Base-by-base conservation (phyloP, 805 yeast genomes). In the Yarrowia osloensis region DNA sequence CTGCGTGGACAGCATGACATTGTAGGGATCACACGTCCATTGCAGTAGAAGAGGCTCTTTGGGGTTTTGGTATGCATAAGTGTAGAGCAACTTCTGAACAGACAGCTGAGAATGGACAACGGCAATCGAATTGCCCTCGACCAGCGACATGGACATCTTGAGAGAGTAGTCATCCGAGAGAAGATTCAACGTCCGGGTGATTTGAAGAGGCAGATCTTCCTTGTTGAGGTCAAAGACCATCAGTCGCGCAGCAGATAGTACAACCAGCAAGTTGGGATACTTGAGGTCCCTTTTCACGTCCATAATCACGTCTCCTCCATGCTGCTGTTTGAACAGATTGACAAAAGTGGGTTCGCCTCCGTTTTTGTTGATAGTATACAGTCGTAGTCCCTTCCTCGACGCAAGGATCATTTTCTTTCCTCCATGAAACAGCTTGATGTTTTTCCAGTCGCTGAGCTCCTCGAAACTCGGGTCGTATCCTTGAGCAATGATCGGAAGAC, bases 71-170 rank as follows among this genome's bases (percentile, higher is more conserved):
- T 61, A 44, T 42, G 42, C 54, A 26, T 22, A 61, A 5, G 49
- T 49, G n/a, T 17, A 24, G 35, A 61, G 22, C 7, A 31, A 2
- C 22, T 46, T 61, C 29, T 46, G 37, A 12, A 7, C 4, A 24
- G 54, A 44, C 8, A 61, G 42, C 22, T 57, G 50, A 2, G 50
- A 57, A 40, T 57, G 65, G 15, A 42, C 26, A 13, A 57, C 40
- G 17, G 65, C 65, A 5, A 54, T 26, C 2, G 61, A 54, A 4
- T n/a, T 17, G 6, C 31, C 44, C 2, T 17, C 42, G 4, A 54
- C 33, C 2, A 17, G 19, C 2, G 61, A 22, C 61, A 54, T 17
- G 4, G 61, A 35, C 4, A 54, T 22, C 31, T 26, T 22, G 31
- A 35, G 4, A 2, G 44, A 24, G 33, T 2, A 6, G 9, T 54